phyloP scores from a whole-genome alignment of 495 filamentous ascomycete genomes.

The Niebla homalea region DNA sequence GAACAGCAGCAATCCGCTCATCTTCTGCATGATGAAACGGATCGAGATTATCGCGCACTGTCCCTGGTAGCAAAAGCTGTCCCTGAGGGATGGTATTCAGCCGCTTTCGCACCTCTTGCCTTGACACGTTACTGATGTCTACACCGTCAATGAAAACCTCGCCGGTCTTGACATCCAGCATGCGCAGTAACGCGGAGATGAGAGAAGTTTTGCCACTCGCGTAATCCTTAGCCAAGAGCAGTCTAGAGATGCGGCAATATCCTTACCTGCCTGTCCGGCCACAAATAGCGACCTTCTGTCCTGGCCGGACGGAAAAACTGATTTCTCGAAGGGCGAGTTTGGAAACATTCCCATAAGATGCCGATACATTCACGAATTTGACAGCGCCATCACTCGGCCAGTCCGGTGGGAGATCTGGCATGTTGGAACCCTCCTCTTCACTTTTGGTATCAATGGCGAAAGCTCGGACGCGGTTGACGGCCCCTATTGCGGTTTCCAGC shows the following conservation, averaged over 20 bases:
- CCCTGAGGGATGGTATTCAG: conserved; percentile 35
- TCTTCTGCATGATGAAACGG: too few species aligned
- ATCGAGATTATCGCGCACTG: conserved; percentile 56
- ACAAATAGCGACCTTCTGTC: conserved; percentile 27
- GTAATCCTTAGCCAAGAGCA: too few species aligned
- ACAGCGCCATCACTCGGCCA: conserved; percentile 26
- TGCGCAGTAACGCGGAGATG: conserved; percentile 23
- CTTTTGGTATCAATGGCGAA: conserved; percentile 26
- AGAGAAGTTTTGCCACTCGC: conserved; percentile 32
- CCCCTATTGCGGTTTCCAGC: conserved; percentile 40
- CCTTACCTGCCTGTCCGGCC: conserved; percentile 26
- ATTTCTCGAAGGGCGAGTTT: conserved; percentile 18
- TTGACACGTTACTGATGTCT: conserved; percentile 19
- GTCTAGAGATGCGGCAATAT: too few species aligned
- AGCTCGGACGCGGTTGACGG: conserved; percentile 29
- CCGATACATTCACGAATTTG: conserved; percentile 23
- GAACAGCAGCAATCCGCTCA: too few species aligned
- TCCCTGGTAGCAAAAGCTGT: conserved; percentile 22
- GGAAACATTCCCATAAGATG: conserved; percentile 19
- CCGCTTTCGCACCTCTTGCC: conserved; percentile 17
- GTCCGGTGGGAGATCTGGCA: conserved; percentile 6
- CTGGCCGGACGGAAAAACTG: conserved; percentile 20
- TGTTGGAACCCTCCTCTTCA: conserved; percentile 15
- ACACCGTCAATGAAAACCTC: conserved; percentile 24
- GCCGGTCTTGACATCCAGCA: conserved; percentile 23